Base-by-base conservation (phyloP, 108 stramenopile genomes). In the Skeletonema grethae region DNA sequence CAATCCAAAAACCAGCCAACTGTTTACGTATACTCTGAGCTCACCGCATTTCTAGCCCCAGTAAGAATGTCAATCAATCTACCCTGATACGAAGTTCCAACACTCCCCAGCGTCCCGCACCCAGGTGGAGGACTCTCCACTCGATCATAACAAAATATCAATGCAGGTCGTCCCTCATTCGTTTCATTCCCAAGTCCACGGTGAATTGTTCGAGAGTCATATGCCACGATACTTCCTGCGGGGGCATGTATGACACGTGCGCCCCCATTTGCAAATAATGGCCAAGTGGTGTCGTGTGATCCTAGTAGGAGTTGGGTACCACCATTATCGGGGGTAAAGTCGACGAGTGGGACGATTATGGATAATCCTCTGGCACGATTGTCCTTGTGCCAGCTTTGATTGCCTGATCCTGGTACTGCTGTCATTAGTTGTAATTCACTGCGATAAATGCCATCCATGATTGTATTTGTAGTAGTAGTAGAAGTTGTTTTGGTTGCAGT, bases 341-440 rank as follows among this genome's bases (percentile, higher is more conserved):
- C 46, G 2, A 48, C 46, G 0, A 48, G 46, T 16, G 46, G 46
- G 9, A 48, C 11, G 63, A 65, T 65, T 10, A 65, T 65, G 9
- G 63, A 65, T 57, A 65, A 43, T 3, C 63, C 63, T 65, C 63
- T 9, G 12, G 55, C 45, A 13, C 63, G 63, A 43, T 65, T 65
- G 24, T 65, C 63, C 63, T 65, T 65, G 63, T 65, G 63, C 63
- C 63, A 65, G 22, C 55, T 57, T 57, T 65, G 63, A 12, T 65
- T 53, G n/a, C 5, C 6, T 13, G 63, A 65, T 28, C 63, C 63
- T 1, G 63, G 63, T 5, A 65, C 63, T 22, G 63, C 63, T 13
- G 63, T 65, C 63, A 65, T 65, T 46, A 65, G 48, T 24, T 65
- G 63, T 24, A 65, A 46, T 57, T 65, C 63, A 57, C 63, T 65